Evolutionary conservation across 805 yeast species (phyloP), one percentile per base, ranked within the genome.

Genomic region (Metschnikowia orientalis): DNA sequence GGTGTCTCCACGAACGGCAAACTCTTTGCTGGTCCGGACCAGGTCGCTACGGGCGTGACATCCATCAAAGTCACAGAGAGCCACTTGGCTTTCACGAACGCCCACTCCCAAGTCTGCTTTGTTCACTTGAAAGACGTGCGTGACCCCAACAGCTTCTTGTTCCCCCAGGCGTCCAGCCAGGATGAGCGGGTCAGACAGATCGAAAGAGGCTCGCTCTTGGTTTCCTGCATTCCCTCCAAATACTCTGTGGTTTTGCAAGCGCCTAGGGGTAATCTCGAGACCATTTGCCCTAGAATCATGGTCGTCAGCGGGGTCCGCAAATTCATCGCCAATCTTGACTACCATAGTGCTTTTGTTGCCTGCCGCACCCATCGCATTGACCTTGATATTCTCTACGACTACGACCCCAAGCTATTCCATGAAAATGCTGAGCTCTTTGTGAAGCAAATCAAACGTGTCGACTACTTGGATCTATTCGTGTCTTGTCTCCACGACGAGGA

Each of bases 191-290:
- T 81, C 10, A 76, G 99, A 48, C 76, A 81, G 38, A 80, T 92
- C 34, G 99, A 92, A 59, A 72, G 96, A 44, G 97, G 98, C 1
- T 87, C 97, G 0, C 48, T 83, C n/a, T 59, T 92, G 29, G 86
- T 90, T 0, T 68, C 88, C 23, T 76, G 77, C 2, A 81, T 88
- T 50, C 96, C 97, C 1, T 76, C 90, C 0, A 81, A 76, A 35
- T 79, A 88, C 36, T 73, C 89, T 1, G 88, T 94, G 12, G 78
- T 86, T 4, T 66, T 92, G 33, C 96, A 92, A 57, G 96, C 96
- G 4, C 95, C 95, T 38, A 75, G 99, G 55, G 99, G 99, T 41
- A 92, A 92, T 51, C 63, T 92, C 45, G 99, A 92, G 57, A 88
- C 97, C 0, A 83, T 92, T 12, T 80, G 77, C 50, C 98, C 99